Evolutionary conservation across 2,329 filamentous ascomycete species (phyloP), one percentile per base, ranked within the genome.

Genomic region (Aureobasidium subglaciale): DNA sequence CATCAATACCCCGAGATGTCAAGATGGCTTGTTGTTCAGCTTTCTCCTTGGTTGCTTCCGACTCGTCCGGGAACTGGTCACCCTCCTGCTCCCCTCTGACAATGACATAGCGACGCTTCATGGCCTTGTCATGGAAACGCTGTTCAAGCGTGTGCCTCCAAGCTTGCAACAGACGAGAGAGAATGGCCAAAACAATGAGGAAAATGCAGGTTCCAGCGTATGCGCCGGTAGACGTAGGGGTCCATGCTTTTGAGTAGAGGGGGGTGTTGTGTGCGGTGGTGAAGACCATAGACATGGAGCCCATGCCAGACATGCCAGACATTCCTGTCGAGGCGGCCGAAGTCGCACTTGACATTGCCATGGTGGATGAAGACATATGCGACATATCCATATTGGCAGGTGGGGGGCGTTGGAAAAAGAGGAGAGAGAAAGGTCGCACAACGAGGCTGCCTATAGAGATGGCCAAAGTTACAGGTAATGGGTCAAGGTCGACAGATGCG

Each of bases 191-290:
- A 41, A 87, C 63, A 67, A 96, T 84, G 58, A 96, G 80, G 73
- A 96, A 96, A 69, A 96, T 88, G 75, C 92, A 95, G 25, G 90
- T 95, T 56, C 84, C 92, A 1, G 89, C 90, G 71, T 96, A 97
- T 58, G 79, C 74, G 63, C 86, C 89, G 5, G 78, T 74, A 32
- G 74, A 84, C 25, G 67, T 72, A 5, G 92, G 92, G 2, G 87
- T 86, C 90, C 91, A 97, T 52, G 76, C 69, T 20, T 72, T 68
- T 15, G 88, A 85, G 74, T 78, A 89, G 42, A 90, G 77, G 3
- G 85, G 76, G 1, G 85, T 88, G 55, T 68, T 71, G 43, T 81
- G 81, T 56, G 75, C 73, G 60, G 78, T 82, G 62, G 84, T 84
- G 78, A 93, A 93, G 59, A 73, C 71, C 78, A 81, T 82, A 42